These are phyloP conservation scores for Ochromonas danica DNA, from an alignment of 108 stramenopile genomes.

Conservation along the genomic window DNA sequence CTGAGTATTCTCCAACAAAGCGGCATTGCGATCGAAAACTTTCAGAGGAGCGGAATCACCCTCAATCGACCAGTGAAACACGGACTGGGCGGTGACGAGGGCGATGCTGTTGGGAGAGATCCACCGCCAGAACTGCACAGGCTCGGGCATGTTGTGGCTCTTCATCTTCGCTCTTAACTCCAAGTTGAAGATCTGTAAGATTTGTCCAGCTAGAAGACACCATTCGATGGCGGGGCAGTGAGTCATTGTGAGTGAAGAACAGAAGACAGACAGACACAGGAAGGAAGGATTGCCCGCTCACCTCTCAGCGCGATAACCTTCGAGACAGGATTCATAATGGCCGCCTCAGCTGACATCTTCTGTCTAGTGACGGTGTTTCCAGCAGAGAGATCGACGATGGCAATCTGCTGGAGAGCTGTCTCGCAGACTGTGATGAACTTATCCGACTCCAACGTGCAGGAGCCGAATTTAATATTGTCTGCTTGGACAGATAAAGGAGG, in stretches of 20 bases:
- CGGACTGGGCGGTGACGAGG: constrained; percentile 84
- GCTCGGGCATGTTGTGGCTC: constrained; percentile 76
- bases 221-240: not conserved
- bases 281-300: constrained; percentile 3
- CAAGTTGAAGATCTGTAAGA: constrained; percentile 95
- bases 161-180: constrained; percentile 90
- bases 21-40: constrained; percentile 88
- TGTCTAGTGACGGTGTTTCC: constrained; percentile 82
- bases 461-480: constrained; percentile 59
- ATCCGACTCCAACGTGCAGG: constrained; percentile 62
- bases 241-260: not conserved
- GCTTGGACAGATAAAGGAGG: constrained; percentile 38
- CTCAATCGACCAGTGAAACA: constrained; percentile 89
- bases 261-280: not conserved
- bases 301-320: constrained; percentile 87
- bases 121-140: constrained; percentile 96
- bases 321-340: constrained; percentile 90
- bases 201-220: constrained; percentile 63
- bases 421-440: constrained; percentile 89
- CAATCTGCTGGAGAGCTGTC: constrained; percentile 67
- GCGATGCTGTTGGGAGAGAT: constrained; percentile 77
- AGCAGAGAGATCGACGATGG: constrained; percentile 86
- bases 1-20: constrained; percentile 70
- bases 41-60: constrained; percentile 72
- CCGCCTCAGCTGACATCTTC: constrained; percentile 94